Evolutionary conservation across 2,329 filamentous ascomycete species (phyloP), one percentile per base, ranked within the genome.

Genomic region (Botrytis hyacinthi): DNA sequence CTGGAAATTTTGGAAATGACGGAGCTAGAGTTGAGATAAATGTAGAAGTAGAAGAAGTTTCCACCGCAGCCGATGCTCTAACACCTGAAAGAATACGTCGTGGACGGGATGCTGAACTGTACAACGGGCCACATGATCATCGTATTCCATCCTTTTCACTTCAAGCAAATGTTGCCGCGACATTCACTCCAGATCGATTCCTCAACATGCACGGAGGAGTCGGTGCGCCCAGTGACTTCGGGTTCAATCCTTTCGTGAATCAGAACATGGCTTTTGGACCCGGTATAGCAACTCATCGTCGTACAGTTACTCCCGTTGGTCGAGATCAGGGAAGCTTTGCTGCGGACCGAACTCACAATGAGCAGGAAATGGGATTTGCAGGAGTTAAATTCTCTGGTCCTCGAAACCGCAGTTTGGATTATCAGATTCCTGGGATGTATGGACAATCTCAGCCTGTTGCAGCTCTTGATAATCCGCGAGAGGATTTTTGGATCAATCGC

Each of bases 1-100:
- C 20, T 61, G 18, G 10, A 26, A 12, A 16, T 32, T 46, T 44
- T 4, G 61, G n/a, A 42, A n/a, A 42, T 40, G 60, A 62, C 42
- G 60, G 59, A n/a, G 35, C 35, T 61, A 37, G 59, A 6, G 35
- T 16, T 16, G 59, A 54, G 14, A 54, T 54, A 14, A 5, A 61
- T 2, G 32, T 16, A 22, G 59, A 16, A n/a, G 59, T 26, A 26
- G 9, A 40, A 61, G 35, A n/a, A 40, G 6, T 40, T 8, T 2
- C 6, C 2, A 1, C 22, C 1, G 22, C 14, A n/a, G 3, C 4
- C 10, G 1, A 18, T 4, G 2, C 2, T 35, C 4, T 22, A 26
- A 65, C 2, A 35, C 1, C 12, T n/a, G 32, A 1, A 48, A 65
- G 5, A 26, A 2, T 9, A 65, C 62, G 20, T 4, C 32, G 10